These are phyloP conservation scores for Ogataea philodendri DNA, from an alignment of 805 yeast species.

Conservation along the genomic window DNA sequence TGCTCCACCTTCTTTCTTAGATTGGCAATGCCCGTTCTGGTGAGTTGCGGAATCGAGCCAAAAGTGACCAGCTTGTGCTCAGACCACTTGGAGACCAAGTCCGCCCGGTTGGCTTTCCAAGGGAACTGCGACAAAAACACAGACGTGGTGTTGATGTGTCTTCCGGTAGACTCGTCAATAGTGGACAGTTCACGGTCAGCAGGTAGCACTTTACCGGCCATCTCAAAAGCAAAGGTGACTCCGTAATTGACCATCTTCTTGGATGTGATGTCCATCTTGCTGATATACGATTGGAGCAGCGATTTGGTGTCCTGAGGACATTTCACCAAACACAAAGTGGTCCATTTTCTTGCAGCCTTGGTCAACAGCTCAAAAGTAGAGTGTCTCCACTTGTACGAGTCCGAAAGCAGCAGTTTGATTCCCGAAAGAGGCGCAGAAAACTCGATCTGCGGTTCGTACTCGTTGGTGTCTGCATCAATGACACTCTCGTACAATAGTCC, in stretches of 20 bases:
- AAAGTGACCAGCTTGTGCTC: conserved; percentile 28
- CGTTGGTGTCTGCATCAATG: conserved; percentile 78
- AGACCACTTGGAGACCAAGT: conserved; percentile 31
- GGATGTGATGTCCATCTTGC: conserved; percentile 33
- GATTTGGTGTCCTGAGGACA: conserved; percentile 76
- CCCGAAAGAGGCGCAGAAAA: conserved; percentile 47
- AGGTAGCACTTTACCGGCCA: conserved; percentile 74
- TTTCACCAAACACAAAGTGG: conserved; percentile 50
- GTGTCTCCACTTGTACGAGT: conserved; percentile 72
- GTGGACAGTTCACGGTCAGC: conserved; percentile 64
- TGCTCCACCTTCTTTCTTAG: conserved; percentile 8
- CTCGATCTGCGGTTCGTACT: conserved; percentile 77
- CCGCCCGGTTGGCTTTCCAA: conserved; percentile 47
- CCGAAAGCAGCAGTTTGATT: conserved; percentile 61
- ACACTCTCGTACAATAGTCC: conserved; percentile 75
- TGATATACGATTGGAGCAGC: conserved; percentile 72
- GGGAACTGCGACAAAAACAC: conserved; percentile 74
- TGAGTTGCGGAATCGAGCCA: conserved; percentile 18
- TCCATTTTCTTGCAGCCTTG: conserved; percentile 65
- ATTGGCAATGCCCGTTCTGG: conserved; percentile 12
- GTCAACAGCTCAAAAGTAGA: conserved; percentile 61
- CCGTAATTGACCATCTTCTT: conserved; percentile 59
- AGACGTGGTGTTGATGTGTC: conserved; percentile 57
- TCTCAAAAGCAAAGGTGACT: conserved; percentile 83
- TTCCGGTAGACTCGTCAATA: conserved; percentile 32